These are phyloP conservation scores for Rosa rugosa DNA, from an alignment of 306 rosid genomes.

Conservation along the genomic window DNA sequence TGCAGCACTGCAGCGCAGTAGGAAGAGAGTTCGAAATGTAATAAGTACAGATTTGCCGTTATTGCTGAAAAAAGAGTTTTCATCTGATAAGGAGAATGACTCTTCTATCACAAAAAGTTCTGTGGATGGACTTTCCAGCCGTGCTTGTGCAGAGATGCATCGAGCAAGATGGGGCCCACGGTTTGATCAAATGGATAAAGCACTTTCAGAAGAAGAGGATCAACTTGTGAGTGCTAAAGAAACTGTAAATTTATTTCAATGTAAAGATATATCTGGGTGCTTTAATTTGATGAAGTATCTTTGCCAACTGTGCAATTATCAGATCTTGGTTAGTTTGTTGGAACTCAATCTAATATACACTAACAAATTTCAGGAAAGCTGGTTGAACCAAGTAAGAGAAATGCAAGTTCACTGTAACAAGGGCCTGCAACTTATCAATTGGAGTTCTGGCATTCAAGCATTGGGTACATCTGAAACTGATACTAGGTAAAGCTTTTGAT, in stretches of 20 bases:
- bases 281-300: neutral
- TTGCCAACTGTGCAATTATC: neutral
- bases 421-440: constrained; percentile 59
- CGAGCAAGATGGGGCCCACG: constrained; percentile 69
- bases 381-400: constrained; percentile 90
- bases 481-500: constrained; percentile 48
- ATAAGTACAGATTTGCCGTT: constrained; percentile 79
- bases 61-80: constrained; percentile 71
- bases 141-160: constrained; percentile 68
- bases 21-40: constrained; percentile 77
- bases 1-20: constrained; percentile 82
- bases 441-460: constrained; percentile 44
- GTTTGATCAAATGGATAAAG: constrained; percentile 84
- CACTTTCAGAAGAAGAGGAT: constrained; percentile 89
- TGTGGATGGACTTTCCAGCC: constrained; percentile 33
- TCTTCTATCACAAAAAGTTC: constrained; percentile 30
- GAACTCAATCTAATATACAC: constrained; percentile 13
- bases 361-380: constrained; percentile 71
- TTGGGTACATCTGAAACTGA: constrained; percentile 49
- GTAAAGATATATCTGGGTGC: neutral
- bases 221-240: constrained; percentile 65
- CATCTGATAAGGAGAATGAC: constrained; percentile 48
- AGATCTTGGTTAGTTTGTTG: constrained; percentile 11
- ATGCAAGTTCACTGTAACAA: constrained; percentile 79
- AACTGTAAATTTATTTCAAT: neutral